These are phyloP conservation scores for Schizochytrium sp. DNA, from an alignment of 108 stramenopile species.

Conservation along the genomic window DNA sequence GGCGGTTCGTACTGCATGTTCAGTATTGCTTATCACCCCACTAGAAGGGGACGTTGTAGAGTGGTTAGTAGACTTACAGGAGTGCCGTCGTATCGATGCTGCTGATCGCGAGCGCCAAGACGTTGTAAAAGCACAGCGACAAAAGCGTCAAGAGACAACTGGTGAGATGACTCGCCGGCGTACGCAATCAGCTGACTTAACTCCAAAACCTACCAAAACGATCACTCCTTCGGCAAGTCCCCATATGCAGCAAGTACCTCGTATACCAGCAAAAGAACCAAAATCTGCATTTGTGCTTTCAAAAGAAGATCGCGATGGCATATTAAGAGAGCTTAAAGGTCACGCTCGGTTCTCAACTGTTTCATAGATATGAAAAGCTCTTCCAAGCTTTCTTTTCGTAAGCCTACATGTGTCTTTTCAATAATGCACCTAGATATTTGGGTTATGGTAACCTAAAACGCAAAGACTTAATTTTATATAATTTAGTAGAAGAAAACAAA, in stretches of 20 bases:
- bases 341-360: conserved; percentile 10
- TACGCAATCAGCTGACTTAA: neutral
- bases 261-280: no score
- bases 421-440: no score
- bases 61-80: conserved; percentile 49
- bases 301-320: neutral
- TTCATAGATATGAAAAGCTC: neutral
- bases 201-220: neutral
- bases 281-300: neutral
- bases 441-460: no score
- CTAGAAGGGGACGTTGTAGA: conserved; percentile 29
- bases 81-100: conserved; percentile 43
- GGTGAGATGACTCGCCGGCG: neutral
- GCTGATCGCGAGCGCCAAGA: conserved; percentile 53
- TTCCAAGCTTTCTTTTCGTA: no score
- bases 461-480: no score
- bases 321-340: neutral
- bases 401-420: no score
- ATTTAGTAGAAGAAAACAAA: no score
- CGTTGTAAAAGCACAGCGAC: conserved; percentile 44
- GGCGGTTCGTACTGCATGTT: conserved; percentile 40
- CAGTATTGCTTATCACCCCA: conserved; percentile 34
- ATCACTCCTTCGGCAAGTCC: no score
- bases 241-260: no score
- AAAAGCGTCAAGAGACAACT: neutral